Evolutionary conservation across 2,329 filamentous ascomycete species (phyloP), one percentile per base, ranked within the genome.

Genomic region (Chaetomium strumarium): DNA sequence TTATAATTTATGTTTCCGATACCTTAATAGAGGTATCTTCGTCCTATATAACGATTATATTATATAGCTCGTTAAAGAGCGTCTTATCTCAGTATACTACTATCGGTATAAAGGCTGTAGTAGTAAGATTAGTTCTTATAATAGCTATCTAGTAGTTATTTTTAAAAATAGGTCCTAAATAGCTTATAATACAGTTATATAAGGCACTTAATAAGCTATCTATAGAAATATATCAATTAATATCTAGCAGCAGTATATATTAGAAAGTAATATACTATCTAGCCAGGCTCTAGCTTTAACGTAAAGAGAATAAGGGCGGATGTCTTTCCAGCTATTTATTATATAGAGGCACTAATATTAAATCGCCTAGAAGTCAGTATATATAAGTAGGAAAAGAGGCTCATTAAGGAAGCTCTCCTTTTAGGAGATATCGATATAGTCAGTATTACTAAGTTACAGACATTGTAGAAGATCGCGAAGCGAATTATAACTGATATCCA

Each of bases 311-410:
- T 55, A 55, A 44, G 40, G 48, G 39, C 52, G 39, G 44, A 48
- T 48, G 41, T 13, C 7, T 19, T 36, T 48, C n/a, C 38, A 20
- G 52, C 44, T 14, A 38, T 44, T 48, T 51, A 55, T 44, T 16
- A 55, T 20, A 49, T 13, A n/a, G 48, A 51, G 48, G 48, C 24
- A 55, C 48, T 16, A 33, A 12, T 7, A 2, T 48, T 17, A 55
- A 13, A 44, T 20, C 44, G n/a, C 48, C 6, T 16, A 47, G 13
- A 55, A 55, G 14, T 48, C 31, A 17, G 8, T 1, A 38, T 55
- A 55, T 47, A n/a, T 51, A 8, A 55, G 39, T 51, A 34, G 52
- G 44, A 55, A 55, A 41, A 55, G 52, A 45, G 48, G 48, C 44
- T 48, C 14, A 14, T 55, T 19, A 3, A 51, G 44, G 48, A 51